Evolutionary conservation across 148 eudicot species (phyloP).

Genomic region (Fagopyrum esculentum): DNA sequence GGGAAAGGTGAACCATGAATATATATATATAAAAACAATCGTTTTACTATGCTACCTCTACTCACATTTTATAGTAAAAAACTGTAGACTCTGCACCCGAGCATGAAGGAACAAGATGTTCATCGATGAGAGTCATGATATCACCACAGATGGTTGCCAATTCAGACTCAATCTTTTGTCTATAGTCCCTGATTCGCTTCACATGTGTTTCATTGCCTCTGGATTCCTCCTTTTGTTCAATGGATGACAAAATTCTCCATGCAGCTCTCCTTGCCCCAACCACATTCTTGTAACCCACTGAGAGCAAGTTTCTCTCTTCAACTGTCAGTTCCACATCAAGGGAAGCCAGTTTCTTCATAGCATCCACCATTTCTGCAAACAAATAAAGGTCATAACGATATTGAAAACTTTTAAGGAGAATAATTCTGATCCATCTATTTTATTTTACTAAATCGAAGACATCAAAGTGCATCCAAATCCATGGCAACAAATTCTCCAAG

Average conservation of each 20-base stretch:
- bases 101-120: slow-evolving; percentile 35
- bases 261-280: slow-evolving; percentile 32
- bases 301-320: slow-evolving; percentile 35
- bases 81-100: slow-evolving; percentile 36
- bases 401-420: background rate
- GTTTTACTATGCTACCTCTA: background rate
- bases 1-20: background rate
- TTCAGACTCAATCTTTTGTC: slow-evolving; percentile 32
- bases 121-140: slow-evolving; percentile 33
- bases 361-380: slow-evolving; percentile 7
- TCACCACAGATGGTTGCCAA: slow-evolving; percentile 26
- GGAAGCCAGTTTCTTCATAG: slow-evolving; percentile 7
- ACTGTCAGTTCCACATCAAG: slow-evolving; percentile 35
- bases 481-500: background rate
- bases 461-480: background rate
- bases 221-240: slow-evolving; percentile 35
- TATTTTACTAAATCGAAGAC: background rate
- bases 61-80: slow-evolving; percentile 33
- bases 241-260: slow-evolving; percentile 34
- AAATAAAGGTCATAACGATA: background rate
- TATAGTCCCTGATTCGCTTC: slow-evolving; percentile 30
- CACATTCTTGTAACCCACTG: slow-evolving; percentile 40
- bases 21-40: background rate
- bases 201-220: slow-evolving; percentile 29
- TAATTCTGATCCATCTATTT: background rate